phyloP scores from a whole-genome alignment of 176 grass and related monocot genomes.

The Tillandsia leiboldiana region DNA sequence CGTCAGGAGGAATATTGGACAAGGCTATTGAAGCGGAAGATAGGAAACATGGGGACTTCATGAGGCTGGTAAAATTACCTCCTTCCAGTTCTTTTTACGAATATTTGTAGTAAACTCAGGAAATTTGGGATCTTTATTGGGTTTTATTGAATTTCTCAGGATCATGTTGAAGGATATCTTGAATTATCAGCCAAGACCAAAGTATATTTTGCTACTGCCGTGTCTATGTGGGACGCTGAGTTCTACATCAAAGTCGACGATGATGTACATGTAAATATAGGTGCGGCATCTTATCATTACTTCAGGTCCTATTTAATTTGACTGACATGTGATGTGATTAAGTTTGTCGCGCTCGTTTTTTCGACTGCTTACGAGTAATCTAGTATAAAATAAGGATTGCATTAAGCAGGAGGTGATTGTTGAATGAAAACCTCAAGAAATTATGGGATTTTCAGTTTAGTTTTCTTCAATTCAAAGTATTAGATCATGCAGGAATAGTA shows the following conservation, averaged over 20 bases:
- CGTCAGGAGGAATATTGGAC: slow-evolving; percentile 86
- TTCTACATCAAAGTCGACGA: slow-evolving; percentile 95
- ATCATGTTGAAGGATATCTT: slow-evolving; percentile 94
- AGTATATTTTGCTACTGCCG: slow-evolving; percentile 63
- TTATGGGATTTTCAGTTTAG: not conserved
- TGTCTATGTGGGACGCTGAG: slow-evolving; percentile 85
- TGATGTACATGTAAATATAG: slow-evolving; percentile 98
- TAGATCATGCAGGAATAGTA: not conserved
- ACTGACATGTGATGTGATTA: not conserved
- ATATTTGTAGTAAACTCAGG: not conserved
- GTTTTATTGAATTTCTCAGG: slow-evolving; percentile 28
- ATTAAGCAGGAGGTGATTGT: not conserved
- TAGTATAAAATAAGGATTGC: not conserved
- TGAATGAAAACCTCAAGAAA: not conserved
- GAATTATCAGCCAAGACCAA: slow-evolving; percentile 82
- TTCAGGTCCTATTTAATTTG: not conserved
- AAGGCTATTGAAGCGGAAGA: slow-evolving; percentile 89
- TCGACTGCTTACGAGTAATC: not conserved
- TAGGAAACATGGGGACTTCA: slow-evolving; percentile 63
- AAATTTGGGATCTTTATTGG: not conserved
- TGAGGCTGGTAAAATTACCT: slow-evolving; percentile 64
- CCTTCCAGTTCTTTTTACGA: not conserved
- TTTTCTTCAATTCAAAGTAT: not conserved
- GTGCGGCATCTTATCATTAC: slow-evolving; percentile 15
- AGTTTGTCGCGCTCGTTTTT: not conserved